Evolutionary conservation across 441 rosid species (phyloP).

Genomic region (Macaranga tanarius): DNA sequence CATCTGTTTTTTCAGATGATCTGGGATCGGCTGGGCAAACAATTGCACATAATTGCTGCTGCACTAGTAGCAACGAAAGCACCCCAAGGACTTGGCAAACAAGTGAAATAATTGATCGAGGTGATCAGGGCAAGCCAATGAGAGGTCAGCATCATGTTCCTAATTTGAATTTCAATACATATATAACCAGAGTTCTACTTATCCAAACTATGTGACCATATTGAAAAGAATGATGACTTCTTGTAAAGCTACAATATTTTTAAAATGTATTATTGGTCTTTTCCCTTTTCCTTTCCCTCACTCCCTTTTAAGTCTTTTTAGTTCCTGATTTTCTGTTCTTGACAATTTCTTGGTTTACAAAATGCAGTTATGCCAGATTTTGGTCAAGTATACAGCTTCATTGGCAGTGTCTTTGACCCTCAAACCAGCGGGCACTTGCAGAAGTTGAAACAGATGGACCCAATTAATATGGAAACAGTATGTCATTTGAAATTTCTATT

Average conservation of each 20-base stretch:
- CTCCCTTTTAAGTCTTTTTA: background rate
- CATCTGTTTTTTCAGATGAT: constrained; percentile 35
- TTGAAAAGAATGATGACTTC: background rate
- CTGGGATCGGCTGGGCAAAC: constrained; percentile 36
- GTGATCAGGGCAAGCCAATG: constrained; percentile 40
- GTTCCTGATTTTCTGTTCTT: background rate
- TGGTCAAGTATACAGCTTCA: constrained; percentile 84
- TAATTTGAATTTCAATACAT: constrained; percentile 6
- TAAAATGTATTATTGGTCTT: too few relatives aligned
- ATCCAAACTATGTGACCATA: background rate
- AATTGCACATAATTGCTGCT: constrained; percentile 37
- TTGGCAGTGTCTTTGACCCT: constrained; percentile 95
- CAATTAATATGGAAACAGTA: constrained; percentile 84
- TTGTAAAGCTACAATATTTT: background rate
- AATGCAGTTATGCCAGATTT: constrained; percentile 92
- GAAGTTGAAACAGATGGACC: constrained; percentile 89
- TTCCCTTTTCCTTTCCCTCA: background rate
- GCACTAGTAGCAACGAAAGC: constrained; percentile 58
- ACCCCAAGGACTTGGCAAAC: constrained; percentile 42
- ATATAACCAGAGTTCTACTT: background rate
- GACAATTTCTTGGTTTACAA: constrained; percentile 19
- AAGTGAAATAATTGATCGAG: constrained; percentile 44
- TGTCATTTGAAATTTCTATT: constrained; percentile 13
- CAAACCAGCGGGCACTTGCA: constrained; percentile 60
- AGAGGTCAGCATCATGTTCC: constrained; percentile 49